Evolutionary conservation across 345 rosid genomes (phyloP).

Genomic region (Eucalyptus polybractea): DNA sequence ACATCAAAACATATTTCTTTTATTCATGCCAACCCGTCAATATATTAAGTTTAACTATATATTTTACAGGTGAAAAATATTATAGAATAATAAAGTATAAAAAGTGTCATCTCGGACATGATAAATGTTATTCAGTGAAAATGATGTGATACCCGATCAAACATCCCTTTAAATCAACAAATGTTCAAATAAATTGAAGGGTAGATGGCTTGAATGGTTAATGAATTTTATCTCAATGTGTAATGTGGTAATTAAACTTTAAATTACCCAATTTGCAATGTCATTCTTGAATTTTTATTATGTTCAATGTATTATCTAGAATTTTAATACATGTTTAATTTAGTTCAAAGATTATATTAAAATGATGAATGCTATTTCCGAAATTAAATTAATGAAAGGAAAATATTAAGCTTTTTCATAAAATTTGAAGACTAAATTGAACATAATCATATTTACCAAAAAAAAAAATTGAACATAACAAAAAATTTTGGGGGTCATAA

Average conservation of each 20-base stretch:
- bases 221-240: accelerated
- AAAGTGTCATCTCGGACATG: no score
- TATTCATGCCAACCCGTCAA: no score
- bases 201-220: accelerated
- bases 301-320: accelerated
- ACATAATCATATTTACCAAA: no score
- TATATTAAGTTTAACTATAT: neutral
- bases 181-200: neutral
- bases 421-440: accelerated
- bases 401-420: no score
- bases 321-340: no score
- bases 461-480: no score
- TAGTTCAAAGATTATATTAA: no score
- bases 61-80: neutral
- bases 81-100: no score
- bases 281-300: no score
- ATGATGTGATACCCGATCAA: neutral
- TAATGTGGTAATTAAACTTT: no score
- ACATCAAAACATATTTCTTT: neutral
- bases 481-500: accelerated
- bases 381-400: accelerated
- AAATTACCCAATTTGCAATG: no score
- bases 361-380: accelerated
- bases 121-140: no score
- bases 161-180: neutral